A percentile compares a stretch with the other conserved stretches of the same genome.
Conservation (phyloP, 2,329 filamentous ascomycete genomes). For the Sarocladiaceae sp. region DNA sequence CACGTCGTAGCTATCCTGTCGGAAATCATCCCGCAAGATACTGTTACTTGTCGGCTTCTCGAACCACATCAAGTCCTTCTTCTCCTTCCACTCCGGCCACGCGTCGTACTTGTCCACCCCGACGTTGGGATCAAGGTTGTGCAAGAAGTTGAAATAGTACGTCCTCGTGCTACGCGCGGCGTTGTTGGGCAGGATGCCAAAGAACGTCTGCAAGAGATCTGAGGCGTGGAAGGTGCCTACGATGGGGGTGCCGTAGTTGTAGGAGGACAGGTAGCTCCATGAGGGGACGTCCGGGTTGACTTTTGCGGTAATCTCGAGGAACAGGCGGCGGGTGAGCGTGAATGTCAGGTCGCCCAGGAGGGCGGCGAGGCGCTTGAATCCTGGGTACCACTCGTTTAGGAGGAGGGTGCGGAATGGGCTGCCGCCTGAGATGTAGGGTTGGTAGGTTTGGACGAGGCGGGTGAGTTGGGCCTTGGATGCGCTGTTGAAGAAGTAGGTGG, state of each 20-base stretch:
- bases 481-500: constrained; percentile 50
- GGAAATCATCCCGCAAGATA: constrained; percentile 31
- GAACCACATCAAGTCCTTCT: constrained; percentile 45
- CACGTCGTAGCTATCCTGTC: constrained; percentile 22
- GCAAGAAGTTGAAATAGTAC: constrained; percentile 69
- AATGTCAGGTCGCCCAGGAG: constrained; percentile 72
- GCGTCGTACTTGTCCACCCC: constrained; percentile 31
- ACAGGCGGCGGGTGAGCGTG: constrained; percentile 61
- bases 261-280: constrained; percentile 72
- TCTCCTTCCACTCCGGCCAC: constrained; percentile 37
- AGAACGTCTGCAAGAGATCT: constrained; percentile 65
- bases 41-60: constrained; percentile 23
- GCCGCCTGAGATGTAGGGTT: constrained; percentile 46
- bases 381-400: constrained; percentile 67
- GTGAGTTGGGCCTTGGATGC: constrained; percentile 46
- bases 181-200: constrained; percentile 56
- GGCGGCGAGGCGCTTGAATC: constrained; percentile 71
- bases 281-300: constrained; percentile 52
- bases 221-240: constrained; percentile 71
- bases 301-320: constrained; percentile 43
- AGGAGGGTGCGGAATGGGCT: constrained; percentile 65
- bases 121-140: constrained; percentile 64
- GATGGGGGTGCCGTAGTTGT: constrained; percentile 63
- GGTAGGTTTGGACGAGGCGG: constrained; percentile 57
- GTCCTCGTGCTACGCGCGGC: constrained; percentile 53